A percentile compares a stretch with the other conserved stretches of the same genome.
phyloP scores from a whole-genome alignment of 768 basidiomycete species.

The Dioszegia aurantiaca region DNA sequence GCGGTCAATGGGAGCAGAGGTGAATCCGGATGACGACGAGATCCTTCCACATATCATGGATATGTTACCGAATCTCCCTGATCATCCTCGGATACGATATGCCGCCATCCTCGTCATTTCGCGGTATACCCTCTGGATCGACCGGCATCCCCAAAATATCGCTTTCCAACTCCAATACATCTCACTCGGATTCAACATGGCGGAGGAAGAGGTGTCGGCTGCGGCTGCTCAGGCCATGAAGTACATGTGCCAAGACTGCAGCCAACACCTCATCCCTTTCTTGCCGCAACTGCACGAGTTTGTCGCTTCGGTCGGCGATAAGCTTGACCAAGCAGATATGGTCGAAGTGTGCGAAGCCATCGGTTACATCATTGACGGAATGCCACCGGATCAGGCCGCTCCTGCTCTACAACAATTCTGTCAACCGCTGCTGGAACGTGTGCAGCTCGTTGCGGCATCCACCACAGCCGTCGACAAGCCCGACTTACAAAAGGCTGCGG shows the following conservation, averaged over 20 bases:
- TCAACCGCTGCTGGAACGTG: constrained; percentile 72
- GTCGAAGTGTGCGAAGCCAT: constrained; percentile 94
- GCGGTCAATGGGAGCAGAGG: constrained; percentile 95
- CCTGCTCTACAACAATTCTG: constrained; percentile 82
- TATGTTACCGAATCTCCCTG: constrained; percentile 81
- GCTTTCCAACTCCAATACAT: constrained; percentile 82
- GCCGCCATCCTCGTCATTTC: constrained; percentile 92
- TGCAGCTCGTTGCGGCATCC: constrained; percentile 66
- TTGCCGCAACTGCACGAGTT: constrained; percentile 88
- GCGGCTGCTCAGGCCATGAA: constrained; percentile 95
- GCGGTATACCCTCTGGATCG: constrained; percentile 96
- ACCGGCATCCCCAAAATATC: constrained; percentile 81
- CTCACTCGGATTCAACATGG: constrained; percentile 81
- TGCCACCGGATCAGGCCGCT: constrained; percentile 85
- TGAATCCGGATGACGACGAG: constrained; percentile 74
- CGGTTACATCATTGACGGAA: constrained; percentile 87
- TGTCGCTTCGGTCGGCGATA: constrained; percentile 71
- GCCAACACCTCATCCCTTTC: constrained; percentile 87
- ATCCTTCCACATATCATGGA: constrained; percentile 96
- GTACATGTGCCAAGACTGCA: constrained; percentile 95
- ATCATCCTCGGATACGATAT: constrained; percentile 87
- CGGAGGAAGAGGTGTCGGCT: constrained; percentile 70
- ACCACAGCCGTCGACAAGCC: constrained; percentile 63
- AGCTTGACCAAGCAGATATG: constrained; percentile 79
- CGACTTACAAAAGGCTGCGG: constrained; percentile 67